A percentile compares a stretch with the other conserved stretches of the same genome.
These are phyloP conservation scores for Claviceps pusilla DNA, from an alignment of 2,329 filamentous ascomycete genomes.

Conservation along the genomic window DNA sequence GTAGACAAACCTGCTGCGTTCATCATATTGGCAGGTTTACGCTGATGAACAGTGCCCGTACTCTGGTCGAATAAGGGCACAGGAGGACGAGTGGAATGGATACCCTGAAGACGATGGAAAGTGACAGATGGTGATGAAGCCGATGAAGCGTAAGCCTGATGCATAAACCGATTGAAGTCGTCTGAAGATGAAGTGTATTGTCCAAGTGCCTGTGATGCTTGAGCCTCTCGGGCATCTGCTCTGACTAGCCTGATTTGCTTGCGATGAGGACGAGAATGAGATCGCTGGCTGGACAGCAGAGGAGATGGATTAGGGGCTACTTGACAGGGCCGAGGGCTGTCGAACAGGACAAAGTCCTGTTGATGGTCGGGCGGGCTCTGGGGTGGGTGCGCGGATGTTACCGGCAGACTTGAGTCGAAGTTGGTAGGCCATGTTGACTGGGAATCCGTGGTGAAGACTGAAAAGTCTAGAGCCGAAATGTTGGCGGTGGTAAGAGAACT, in stretches of 20 bases:
- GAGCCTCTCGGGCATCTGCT: constrained; percentile 36
- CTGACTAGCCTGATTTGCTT: constrained; percentile 22
- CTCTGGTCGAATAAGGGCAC: constrained; percentile 57
- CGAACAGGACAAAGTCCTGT: constrained; percentile 71
- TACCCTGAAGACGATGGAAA: constrained; percentile 34
- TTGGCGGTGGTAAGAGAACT: constrained; percentile 40
- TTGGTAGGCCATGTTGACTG: constrained; percentile 69
- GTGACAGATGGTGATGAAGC: constrained; percentile 44
- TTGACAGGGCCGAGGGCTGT: constrained; percentile 29
- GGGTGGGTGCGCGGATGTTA: constrained; percentile 42
- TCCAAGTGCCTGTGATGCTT: constrained; percentile 44
- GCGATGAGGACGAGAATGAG: constrained; percentile 32
- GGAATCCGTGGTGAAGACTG: constrained; percentile 74
- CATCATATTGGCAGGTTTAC: constrained; percentile 30
- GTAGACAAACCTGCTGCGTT: constrained; percentile 25
- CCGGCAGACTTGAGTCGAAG: constrained; percentile 48
- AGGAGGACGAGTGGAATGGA: constrained; percentile 43
- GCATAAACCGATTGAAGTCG: constrained; percentile 41
- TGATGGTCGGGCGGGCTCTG: constrained; percentile 35
- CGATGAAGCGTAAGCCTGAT: constrained; percentile 54
- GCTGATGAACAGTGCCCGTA: constrained; percentile 30
- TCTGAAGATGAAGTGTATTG: constrained; percentile 38
- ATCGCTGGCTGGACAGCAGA: constrained; percentile 27
- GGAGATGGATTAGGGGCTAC: constrained; percentile 21
- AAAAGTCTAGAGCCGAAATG: constrained; percentile 50